Evolutionary conservation across 768 basidiomycete genomes (phyloP).

Genomic region (Tremella yokohamensis): DNA sequence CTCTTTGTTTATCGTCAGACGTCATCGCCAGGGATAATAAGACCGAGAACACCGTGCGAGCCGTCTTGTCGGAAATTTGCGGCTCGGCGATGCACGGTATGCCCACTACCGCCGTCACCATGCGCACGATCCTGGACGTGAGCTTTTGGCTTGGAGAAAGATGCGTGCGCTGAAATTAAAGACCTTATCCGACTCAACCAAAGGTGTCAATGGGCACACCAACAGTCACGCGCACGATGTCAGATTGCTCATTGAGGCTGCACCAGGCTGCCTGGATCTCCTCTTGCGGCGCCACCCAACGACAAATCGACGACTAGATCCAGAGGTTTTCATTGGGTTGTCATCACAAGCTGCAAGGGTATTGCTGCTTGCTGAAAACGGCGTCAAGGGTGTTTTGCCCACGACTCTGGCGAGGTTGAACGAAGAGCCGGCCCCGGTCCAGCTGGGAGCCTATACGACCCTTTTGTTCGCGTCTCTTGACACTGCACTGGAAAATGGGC

Average conservation of each 20-base stretch:
- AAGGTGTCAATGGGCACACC: too few relatives aligned
- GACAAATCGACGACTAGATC: conserved; percentile 3
- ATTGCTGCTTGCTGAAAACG: conserved; percentile 24
- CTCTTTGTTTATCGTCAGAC: conserved; percentile 15
- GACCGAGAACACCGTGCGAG: conserved; percentile 25
- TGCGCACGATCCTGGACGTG: conserved; percentile 21
- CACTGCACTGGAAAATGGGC: neutral
- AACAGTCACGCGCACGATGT: too few relatives aligned
- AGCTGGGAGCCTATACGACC: conserved; percentile 27
- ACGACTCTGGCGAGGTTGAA: conserved; percentile 11
- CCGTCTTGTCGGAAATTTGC: conserved; percentile 23
- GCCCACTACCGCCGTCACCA: conserved; percentile 17
- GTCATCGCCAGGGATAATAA: conserved; percentile 2
- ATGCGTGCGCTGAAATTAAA: neutral
- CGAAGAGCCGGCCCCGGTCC: conserved; percentile 20
- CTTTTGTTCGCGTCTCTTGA: conserved; percentile 23
- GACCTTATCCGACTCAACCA: neutral
- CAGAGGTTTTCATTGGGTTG: conserved; percentile 11
- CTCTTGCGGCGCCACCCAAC: conserved; percentile 26
- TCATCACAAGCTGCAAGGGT: conserved; percentile 16
- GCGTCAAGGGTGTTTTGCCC: conserved; percentile 13
- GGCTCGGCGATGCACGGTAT: conserved; percentile 22
- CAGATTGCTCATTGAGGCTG: neutral
- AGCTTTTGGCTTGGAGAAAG: neutral
- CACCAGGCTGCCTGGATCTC: conserved; percentile 24